phyloP scores from a whole-genome alignment of 2,329 filamentous ascomycete genomes.

The Coniella lustricola region DNA sequence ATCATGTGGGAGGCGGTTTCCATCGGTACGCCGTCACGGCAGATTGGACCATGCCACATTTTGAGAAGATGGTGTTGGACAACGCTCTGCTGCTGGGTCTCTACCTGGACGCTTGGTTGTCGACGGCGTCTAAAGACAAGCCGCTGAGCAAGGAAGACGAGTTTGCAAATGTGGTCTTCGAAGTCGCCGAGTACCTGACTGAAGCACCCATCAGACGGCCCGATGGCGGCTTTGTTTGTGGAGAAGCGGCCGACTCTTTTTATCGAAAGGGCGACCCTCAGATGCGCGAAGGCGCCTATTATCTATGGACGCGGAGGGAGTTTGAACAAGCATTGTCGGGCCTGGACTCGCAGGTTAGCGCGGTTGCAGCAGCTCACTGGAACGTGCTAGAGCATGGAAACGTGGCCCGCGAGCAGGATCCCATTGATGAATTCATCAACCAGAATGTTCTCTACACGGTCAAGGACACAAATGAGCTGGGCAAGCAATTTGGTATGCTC shows the following conservation, averaged over 20 bases:
- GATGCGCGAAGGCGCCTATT: constrained; percentile 86
- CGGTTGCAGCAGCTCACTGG: constrained; percentile 77
- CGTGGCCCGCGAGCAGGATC: constrained; percentile 72
- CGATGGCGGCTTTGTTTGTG: constrained; percentile 74
- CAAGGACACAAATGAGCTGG: constrained; percentile 60
- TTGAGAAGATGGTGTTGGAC: constrained; percentile 95
- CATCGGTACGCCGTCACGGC: constrained; percentile 78
- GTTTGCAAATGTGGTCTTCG: constrained; percentile 69
- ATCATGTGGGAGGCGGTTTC: constrained; percentile 52
- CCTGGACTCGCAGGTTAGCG: constrained; percentile 50
- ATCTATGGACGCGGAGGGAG: constrained; percentile 87
- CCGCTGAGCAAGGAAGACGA: constrained; percentile 48
- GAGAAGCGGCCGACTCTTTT: constrained; percentile 83
- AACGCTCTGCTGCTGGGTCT: constrained; percentile 79
- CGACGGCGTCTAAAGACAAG: constrained; percentile 33
- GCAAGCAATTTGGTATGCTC: constrained; percentile 66
- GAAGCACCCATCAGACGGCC: constrained; percentile 58
- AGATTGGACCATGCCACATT: constrained; percentile 92
- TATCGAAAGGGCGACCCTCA: constrained; percentile 68
- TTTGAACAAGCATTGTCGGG: constrained; percentile 68
- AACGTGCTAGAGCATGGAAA: constrained; percentile 80
- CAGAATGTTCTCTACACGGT: constrained; percentile 80
- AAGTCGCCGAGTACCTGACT: constrained; percentile 82
- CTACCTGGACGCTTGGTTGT: constrained; percentile 79
- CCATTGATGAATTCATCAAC: constrained; percentile 88